These are phyloP conservation scores for Solanum lycopersicoides DNA, from an alignment of 257 asterid genomes.

Conservation along the genomic window DNA sequence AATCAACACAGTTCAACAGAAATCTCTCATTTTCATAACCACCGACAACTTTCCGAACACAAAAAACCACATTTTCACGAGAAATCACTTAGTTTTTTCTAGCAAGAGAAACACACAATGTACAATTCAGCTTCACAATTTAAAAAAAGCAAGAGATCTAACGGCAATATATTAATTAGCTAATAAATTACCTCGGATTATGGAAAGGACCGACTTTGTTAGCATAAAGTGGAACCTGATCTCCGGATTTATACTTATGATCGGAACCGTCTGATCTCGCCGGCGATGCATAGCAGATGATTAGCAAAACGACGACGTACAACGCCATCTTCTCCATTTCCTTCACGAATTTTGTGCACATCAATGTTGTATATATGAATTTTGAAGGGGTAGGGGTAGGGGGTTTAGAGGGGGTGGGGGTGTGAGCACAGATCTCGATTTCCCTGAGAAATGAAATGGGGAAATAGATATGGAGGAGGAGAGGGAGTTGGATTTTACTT, in stretches of 20 bases:
- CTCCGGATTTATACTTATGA: conserved; percentile 67
- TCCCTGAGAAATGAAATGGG: neutral
- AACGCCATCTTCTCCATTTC: conserved; percentile 17
- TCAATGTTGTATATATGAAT: neutral
- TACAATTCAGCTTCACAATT: neutral
- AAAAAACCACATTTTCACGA: neutral
- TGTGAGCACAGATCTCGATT: conserved; percentile 4
- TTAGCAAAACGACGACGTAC: conserved; percentile 20
- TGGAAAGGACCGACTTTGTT: conserved; percentile 93
- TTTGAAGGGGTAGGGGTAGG: neutral
- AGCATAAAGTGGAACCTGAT: conserved; percentile 76
- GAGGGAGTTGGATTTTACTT: neutral
- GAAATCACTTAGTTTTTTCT: neutral
- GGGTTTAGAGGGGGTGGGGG: neutral
- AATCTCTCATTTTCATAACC: neutral
- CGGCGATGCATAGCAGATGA: conserved; percentile 3
- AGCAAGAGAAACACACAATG: neutral
- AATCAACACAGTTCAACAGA: neutral
- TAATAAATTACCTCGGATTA: conserved; percentile 47
- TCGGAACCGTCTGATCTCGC: conserved; percentile 74
- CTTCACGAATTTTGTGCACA: neutral
- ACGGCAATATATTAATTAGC: neutral
- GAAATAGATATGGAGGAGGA: neutral
- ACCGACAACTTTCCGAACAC: neutral
- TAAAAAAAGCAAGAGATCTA: neutral